Conservation (phyloP, 2,329 filamentous ascomycete species). For the Epichloe elymi region DNA sequence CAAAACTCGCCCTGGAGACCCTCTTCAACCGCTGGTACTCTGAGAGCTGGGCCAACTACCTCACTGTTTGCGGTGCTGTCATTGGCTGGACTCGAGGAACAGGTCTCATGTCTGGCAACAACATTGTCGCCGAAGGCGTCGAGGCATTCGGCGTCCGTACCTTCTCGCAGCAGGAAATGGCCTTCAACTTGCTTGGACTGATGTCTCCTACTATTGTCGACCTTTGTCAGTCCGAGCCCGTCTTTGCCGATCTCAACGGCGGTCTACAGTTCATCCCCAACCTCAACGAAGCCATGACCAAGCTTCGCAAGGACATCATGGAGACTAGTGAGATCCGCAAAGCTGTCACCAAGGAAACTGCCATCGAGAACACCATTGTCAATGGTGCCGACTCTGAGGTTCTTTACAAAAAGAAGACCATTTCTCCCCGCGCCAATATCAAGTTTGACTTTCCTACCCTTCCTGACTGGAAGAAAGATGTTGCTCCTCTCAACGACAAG, state of each 20-base stretch:
- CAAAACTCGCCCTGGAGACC: slow-evolving; percentile 91
- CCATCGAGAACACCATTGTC: slow-evolving; percentile 93
- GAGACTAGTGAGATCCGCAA: slow-evolving; percentile 88
- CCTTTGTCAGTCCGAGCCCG: slow-evolving; percentile 86
- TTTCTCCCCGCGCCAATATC: slow-evolving; percentile 92
- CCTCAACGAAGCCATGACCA: slow-evolving; percentile 86
- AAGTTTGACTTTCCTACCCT: slow-evolving; percentile 90
- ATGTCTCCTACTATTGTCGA: slow-evolving; percentile 93
- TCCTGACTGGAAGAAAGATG: slow-evolving; percentile 82
- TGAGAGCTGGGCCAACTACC: slow-evolving; percentile 92
- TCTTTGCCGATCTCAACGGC: slow-evolving; percentile 95
- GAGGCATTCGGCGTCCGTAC: slow-evolving; percentile 95
- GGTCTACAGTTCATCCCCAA: slow-evolving; percentile 96
- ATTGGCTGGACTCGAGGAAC: slow-evolving; percentile 99
- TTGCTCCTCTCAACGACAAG: slow-evolving; percentile 75
- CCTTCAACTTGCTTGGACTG: slow-evolving; percentile 91
- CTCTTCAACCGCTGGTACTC: slow-evolving; percentile 98
- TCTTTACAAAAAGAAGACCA: slow-evolving; percentile 85
- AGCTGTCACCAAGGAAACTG: slow-evolving; percentile 88
- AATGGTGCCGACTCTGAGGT: slow-evolving; percentile 88
- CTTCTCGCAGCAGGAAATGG: slow-evolving; percentile 99
- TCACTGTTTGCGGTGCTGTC: slow-evolving; percentile 94
- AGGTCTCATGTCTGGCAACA: slow-evolving; percentile 95
- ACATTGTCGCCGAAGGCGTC: slow-evolving; percentile 91
- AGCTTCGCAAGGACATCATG: slow-evolving; percentile 85